These are phyloP conservation scores for Citeromyces matritensis DNA, from an alignment of 805 yeast genomes.

Conservation along the genomic window DNA sequence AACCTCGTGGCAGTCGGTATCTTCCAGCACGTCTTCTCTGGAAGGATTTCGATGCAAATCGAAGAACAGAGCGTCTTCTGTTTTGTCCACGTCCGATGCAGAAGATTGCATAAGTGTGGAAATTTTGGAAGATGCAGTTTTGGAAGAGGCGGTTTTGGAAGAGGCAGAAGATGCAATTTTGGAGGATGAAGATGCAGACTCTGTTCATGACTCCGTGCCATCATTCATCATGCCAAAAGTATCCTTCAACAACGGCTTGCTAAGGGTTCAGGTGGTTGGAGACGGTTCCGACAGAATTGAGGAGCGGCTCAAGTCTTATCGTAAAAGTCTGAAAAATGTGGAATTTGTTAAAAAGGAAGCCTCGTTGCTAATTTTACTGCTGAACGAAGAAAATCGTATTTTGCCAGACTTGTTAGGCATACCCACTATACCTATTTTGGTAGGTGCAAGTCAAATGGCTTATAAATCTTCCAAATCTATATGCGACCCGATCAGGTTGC, in stretches of 20 bases:
- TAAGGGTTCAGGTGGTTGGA: slow-evolving; percentile 14
- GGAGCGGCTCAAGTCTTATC: slow-evolving; percentile 10
- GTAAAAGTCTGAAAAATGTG: slow-evolving; percentile 13
- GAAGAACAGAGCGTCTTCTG: slow-evolving; percentile 6
- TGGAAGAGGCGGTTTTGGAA: slow-evolving; percentile 7
- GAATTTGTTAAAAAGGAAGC: slow-evolving; percentile 10
- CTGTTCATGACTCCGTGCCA: slow-evolving; percentile 9
- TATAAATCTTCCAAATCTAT: slow-evolving; percentile 8
- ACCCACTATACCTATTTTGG: slow-evolving; percentile 14
- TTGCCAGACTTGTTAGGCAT: slow-evolving; percentile 11
- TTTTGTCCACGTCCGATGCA: slow-evolving; percentile 16
- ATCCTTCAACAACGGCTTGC: slow-evolving; percentile 7
- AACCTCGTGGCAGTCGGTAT: slow-evolving; percentile 19
- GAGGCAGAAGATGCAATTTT: slow-evolving; percentile 7
- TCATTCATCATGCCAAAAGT: slow-evolving; percentile 22
- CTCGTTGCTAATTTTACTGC: slow-evolving; percentile 11
- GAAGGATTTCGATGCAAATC: neutral
- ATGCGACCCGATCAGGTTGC: slow-evolving; percentile 16
- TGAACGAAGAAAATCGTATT: slow-evolving; percentile 12
- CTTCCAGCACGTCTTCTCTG: slow-evolving; percentile 3
- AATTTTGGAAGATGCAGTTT: slow-evolving; percentile 4
- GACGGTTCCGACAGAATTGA: slow-evolving; percentile 7
- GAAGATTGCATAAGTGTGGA: slow-evolving; percentile 8
- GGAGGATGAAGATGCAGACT: slow-evolving; percentile 3
- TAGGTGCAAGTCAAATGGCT: slow-evolving; percentile 1